Evolutionary conservation across 1,284 basidiomycete genomes (phyloP).

Genomic region (Omphalotus olearius): DNA sequence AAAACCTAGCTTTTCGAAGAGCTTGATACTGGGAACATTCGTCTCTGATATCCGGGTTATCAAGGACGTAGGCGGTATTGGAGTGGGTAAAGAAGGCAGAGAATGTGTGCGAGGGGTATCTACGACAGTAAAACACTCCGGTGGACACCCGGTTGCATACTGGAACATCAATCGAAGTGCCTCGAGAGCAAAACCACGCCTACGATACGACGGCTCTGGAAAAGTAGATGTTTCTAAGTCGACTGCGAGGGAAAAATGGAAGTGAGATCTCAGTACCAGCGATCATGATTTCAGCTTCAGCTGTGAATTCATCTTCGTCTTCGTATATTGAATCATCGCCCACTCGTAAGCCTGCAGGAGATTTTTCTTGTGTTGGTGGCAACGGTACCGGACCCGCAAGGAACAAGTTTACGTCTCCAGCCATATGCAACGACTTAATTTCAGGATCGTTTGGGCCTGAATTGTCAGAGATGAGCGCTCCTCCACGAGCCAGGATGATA

Average conservation of each 20-base stretch:
- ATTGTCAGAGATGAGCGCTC: not conserved
- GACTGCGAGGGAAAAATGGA: not conserved
- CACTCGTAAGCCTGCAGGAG: not conserved
- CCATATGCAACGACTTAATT: conserved; percentile 61
- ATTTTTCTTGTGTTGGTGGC: conserved; percentile 13
- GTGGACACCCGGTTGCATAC: conserved; percentile 47
- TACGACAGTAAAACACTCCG: conserved; percentile 10
- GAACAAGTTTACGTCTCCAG: conserved; percentile 93
- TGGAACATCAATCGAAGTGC: conserved; percentile 63
- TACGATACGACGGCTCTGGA: conserved; percentile 35
- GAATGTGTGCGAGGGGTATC: not conserved
- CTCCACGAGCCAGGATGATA: conserved; percentile 65
- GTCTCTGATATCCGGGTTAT: conserved; percentile 52
- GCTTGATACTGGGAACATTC: conserved; percentile 51
- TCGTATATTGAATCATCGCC: not conserved
- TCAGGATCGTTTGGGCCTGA: conserved; percentile 28
- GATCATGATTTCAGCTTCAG: conserved; percentile 82
- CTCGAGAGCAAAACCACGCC: conserved; percentile 65
- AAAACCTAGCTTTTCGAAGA: conserved; percentile 74
- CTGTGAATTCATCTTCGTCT: conserved; percentile 38
- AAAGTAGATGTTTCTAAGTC: not conserved
- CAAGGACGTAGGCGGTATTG: conserved; percentile 36
- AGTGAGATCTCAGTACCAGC: conserved; percentile 45
- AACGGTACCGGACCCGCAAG: conserved; percentile 47
- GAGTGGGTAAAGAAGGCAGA: conserved; percentile 12